Conservation (phyloP, 1,284 basidiomycete genomes). For the Boletus semigastroideus region DNA sequence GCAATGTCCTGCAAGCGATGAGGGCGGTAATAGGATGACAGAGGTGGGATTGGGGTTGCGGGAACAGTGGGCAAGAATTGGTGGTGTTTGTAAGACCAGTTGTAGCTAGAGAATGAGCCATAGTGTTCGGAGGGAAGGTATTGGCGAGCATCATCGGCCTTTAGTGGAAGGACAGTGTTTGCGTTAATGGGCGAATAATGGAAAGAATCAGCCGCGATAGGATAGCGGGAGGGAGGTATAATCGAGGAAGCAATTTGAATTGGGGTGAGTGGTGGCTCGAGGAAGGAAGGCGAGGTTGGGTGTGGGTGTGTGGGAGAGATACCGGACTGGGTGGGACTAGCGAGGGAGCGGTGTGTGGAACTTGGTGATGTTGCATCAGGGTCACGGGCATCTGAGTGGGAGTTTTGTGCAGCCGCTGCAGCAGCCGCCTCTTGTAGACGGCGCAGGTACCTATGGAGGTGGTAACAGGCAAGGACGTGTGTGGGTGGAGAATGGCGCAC, state of each 20-base stretch:
- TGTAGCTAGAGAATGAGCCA: conserved; percentile 62
- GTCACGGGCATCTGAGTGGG: conserved; percentile 31
- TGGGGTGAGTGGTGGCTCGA: conserved; percentile 50
- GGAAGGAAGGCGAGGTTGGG: conserved; percentile 48
- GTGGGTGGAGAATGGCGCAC: conserved; percentile 44
- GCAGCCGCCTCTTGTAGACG: conserved; percentile 75
- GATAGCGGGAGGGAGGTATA: conserved; percentile 66
- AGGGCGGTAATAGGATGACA: conserved; percentile 68
- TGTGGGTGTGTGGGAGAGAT: conserved; percentile 47
- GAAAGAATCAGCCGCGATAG: conserved; percentile 67
- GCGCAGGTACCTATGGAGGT: conserved; percentile 59
- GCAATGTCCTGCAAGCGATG: conserved; percentile 74
- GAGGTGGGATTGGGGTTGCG: conserved; percentile 58
- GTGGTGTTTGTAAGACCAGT: conserved; percentile 71
- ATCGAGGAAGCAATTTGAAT: conserved; percentile 38
- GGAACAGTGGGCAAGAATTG: conserved; percentile 49
- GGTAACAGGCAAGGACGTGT: background rate
- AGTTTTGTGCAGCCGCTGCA: conserved; percentile 43
- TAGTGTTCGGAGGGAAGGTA: conserved; percentile 52
- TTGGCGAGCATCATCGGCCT: conserved; percentile 44
- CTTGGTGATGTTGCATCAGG: conserved; percentile 48
- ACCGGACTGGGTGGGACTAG: conserved; percentile 51
- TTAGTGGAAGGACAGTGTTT: conserved; percentile 31
- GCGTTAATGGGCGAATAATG: conserved; percentile 44
- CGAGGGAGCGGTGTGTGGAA: conserved; percentile 39